Conservation (phyloP, 768 basidiomycete species). For the Kwoniella shandongensis region DNA sequence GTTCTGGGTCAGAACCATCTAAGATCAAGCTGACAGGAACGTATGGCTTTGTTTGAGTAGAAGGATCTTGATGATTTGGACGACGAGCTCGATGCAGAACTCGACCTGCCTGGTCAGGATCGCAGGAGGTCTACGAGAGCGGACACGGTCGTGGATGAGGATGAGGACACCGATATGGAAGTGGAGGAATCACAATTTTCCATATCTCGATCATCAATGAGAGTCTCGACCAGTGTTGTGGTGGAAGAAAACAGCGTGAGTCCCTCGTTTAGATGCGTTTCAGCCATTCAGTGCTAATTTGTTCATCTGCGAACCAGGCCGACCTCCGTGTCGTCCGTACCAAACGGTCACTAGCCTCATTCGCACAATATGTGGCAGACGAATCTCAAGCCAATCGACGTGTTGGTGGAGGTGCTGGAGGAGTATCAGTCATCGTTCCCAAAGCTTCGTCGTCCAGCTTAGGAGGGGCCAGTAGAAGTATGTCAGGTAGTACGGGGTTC, state of each 20-base stretch:
- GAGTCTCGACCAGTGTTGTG: conserved; percentile 1
- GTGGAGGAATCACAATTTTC: conserved; percentile 16
- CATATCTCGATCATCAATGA: neutral
- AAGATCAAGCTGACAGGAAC: too few relatives aligned
- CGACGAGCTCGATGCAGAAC: too few relatives aligned
- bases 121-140: neutral
- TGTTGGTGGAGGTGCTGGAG: conserved; percentile 15
- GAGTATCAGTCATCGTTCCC: conserved; percentile 22
- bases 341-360: conserved; percentile 14
- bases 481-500: neutral
- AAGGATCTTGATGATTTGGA: neutral
- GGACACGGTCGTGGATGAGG: conserved; percentile 13
- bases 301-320: neutral
- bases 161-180: conserved; percentile 7
- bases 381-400: conserved; percentile 31
- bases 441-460: conserved; percentile 4
- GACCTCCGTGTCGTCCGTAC: neutral
- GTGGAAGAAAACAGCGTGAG: conserved; percentile 4
- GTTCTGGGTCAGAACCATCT: too few relatives aligned
- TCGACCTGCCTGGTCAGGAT: neutral
- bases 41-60: conserved; percentile 9
- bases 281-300: too few relatives aligned
- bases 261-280: too few relatives aligned
- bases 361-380: conserved; percentile 18
- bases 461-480: neutral